These are phyloP conservation scores for Zasmidium angulare DNA, from an alignment of 2,329 filamentous ascomycete genomes.

Conservation along the genomic window DNA sequence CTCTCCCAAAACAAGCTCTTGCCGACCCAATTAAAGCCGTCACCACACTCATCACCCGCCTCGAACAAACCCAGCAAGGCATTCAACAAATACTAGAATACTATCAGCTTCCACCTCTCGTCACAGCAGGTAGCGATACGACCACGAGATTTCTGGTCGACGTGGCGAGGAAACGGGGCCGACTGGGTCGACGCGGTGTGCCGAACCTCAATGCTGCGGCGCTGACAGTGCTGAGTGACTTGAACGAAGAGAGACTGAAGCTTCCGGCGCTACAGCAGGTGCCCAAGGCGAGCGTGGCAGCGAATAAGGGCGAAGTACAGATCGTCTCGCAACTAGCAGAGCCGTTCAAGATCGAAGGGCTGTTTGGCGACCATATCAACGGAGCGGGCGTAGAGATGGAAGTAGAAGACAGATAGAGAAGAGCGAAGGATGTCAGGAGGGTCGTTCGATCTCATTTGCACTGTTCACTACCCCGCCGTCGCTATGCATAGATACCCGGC, in stretches of 20 bases:
- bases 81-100: conserved; percentile 76
- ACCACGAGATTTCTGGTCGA: conserved; percentile 93
- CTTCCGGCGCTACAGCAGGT: conserved; percentile 38
- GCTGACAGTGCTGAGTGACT: conserved; percentile 93
- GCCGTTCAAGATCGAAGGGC: conserved; percentile 90
- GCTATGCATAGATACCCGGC: conserved; percentile 11
- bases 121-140: conserved; percentile 66
- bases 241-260: conserved; percentile 84
- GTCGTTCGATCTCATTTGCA: not conserved
- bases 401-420: conserved; percentile 10
- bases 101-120: conserved; percentile 80
- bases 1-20: conserved; percentile 90
- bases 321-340: conserved; percentile 91
- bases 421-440: not conserved
- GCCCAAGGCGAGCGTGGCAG: conserved; percentile 31
- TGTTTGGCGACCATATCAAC: conserved; percentile 70
- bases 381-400: conserved; percentile 28
- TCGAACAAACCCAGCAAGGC: conserved; percentile 71
- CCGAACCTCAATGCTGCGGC: conserved; percentile 86
- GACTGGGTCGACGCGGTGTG: conserved; percentile 83
- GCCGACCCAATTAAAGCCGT: conserved; percentile 89
- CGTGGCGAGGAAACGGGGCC: conserved; percentile 87
- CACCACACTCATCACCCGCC: conserved; percentile 74
- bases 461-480: not conserved
- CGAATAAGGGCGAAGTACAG: conserved; percentile 68